These are phyloP conservation scores for Yamadazyma paraphyllophila DNA, from an alignment of 805 yeast genomes.

Conservation along the genomic window DNA sequence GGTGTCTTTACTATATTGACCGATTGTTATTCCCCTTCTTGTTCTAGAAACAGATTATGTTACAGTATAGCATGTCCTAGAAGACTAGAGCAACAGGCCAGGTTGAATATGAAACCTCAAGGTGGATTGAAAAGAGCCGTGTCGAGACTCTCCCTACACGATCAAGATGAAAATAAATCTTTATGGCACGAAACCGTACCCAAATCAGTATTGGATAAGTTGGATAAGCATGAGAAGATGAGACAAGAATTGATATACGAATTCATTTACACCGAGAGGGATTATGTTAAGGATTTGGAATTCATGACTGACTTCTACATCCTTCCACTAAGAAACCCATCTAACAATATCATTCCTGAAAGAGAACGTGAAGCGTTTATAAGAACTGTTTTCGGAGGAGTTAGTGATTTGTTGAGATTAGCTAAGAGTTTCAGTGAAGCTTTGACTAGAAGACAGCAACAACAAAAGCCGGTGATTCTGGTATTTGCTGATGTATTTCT, in stretches of 20 bases:
- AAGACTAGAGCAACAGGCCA: constrained; percentile 90
- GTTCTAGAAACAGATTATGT: constrained; percentile 83
- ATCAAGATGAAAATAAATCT: constrained; percentile 70
- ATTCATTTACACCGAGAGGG: constrained; percentile 88
- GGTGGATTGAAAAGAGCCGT: constrained; percentile 82
- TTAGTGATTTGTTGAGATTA: constrained; percentile 79
- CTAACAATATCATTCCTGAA: constrained; percentile 75
- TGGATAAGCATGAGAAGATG: constrained; percentile 82
- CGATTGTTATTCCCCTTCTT: constrained; percentile 96
- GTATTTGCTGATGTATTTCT: constrained; percentile 85
- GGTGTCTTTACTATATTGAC: constrained; percentile 93
- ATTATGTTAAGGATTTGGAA: constrained; percentile 92
- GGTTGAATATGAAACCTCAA: constrained; percentile 82
- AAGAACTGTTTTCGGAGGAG: constrained; percentile 87
- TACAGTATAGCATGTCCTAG: constrained; percentile 97
- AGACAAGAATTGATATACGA: constrained; percentile 96
- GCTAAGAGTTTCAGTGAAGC: constrained; percentile 88
- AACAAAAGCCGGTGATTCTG: constrained; percentile 76
- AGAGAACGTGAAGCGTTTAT: constrained; percentile 88
- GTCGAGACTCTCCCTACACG: constrained; percentile 64
- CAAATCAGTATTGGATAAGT: constrained; percentile 66
- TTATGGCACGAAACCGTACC: constrained; percentile 95
- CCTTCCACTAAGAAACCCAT: constrained; percentile 79
- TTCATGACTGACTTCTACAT: constrained; percentile 92
- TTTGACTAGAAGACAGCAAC: constrained; percentile 77